A percentile compares a stretch with the other conserved stretches of the same genome.
These are phyloP conservation scores for Ceratocystis papillata DNA, from an alignment of 2,329 filamentous ascomycete genomes.

Conservation along the genomic window DNA sequence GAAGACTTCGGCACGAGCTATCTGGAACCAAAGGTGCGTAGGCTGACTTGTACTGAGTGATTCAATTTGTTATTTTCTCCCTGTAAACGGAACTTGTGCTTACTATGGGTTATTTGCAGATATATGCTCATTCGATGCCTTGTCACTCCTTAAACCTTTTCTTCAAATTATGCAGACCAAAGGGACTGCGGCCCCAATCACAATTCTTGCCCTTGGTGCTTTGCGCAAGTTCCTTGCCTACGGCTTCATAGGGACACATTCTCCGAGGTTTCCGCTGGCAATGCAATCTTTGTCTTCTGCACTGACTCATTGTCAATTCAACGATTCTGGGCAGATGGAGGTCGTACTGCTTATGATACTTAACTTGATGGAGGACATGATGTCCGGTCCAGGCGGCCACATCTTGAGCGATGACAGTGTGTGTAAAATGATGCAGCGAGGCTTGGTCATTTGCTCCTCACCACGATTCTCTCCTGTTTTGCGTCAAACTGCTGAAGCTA, in stretches of 20 bases:
- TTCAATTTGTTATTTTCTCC: not conserved
- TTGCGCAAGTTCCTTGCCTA: conserved; percentile 96
- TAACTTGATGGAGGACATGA: conserved; percentile 97
- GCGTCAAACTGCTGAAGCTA: conserved; percentile 82
- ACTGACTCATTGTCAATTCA: conserved; percentile 95
- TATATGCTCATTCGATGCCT: conserved; percentile 78
- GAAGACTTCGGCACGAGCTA: conserved; percentile 75
- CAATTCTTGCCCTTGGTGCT: conserved; percentile 82
- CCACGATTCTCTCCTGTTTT: conserved; percentile 82
- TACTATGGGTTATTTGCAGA: conserved; percentile 41
- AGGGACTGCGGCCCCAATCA: conserved; percentile 91
- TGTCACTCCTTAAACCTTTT: conserved; percentile 82
- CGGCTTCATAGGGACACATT: conserved; percentile 72
- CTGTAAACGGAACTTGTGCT: not conserved
- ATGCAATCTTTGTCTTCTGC: conserved; percentile 93
- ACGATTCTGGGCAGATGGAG: conserved; percentile 87
- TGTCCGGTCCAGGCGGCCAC: conserved; percentile 83
- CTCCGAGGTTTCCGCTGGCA: conserved; percentile 76
- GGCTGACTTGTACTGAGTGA: not conserved
- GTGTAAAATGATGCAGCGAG: conserved; percentile 99
- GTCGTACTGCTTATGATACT: conserved; percentile 89
- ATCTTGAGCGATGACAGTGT: conserved; percentile 96
- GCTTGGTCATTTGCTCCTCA: conserved; percentile 93
- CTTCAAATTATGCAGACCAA: conserved; percentile 94
- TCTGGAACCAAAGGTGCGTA: conserved; percentile 65